Evolutionary conservation across 1,284 basidiomycete genomes (phyloP).

Genomic region (Schizophyllum commune): DNA sequence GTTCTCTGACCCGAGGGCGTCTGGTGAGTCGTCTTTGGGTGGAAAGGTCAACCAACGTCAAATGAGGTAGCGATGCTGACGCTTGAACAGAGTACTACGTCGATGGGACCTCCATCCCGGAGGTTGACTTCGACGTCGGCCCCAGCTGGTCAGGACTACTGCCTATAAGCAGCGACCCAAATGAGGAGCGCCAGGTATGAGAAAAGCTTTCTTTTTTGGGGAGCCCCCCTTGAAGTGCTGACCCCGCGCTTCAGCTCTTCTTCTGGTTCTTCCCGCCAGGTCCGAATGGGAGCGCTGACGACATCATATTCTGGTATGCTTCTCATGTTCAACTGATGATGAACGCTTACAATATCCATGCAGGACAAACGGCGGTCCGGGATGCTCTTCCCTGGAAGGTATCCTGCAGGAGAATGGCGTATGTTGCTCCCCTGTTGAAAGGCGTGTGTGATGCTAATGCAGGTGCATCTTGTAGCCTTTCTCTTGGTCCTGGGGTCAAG

Average conservation of each 20-base stretch:
- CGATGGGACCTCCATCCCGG: conserved; percentile 57
- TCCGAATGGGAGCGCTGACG: conserved; percentile 59
- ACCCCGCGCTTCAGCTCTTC: conserved; percentile 45
- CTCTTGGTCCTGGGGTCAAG: conserved; percentile 59
- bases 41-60: too few relatives aligned
- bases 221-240: background rate
- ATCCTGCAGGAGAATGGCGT: conserved; percentile 80
- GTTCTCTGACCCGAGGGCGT: conserved; percentile 60
- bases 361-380: conserved; percentile 46
- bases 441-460: background rate
- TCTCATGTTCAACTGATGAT: background rate
- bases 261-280: conserved; percentile 86
- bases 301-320: conserved; percentile 63
- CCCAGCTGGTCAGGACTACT: conserved; percentile 70
- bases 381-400: conserved; percentile 73
- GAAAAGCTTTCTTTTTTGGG: background rate
- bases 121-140: conserved; percentile 66
- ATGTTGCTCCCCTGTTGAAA: conserved; percentile 16
- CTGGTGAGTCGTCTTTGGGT: conserved; percentile 31
- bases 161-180: conserved; percentile 51
- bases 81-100: conserved; percentile 59
- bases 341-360: background rate
- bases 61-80: too few relatives aligned
- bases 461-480: conserved; percentile 40
- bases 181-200: conserved; percentile 60